phyloP scores from a whole-genome alignment of 1,139 yeast species.

The Saccharomyces hybrid region DNA sequence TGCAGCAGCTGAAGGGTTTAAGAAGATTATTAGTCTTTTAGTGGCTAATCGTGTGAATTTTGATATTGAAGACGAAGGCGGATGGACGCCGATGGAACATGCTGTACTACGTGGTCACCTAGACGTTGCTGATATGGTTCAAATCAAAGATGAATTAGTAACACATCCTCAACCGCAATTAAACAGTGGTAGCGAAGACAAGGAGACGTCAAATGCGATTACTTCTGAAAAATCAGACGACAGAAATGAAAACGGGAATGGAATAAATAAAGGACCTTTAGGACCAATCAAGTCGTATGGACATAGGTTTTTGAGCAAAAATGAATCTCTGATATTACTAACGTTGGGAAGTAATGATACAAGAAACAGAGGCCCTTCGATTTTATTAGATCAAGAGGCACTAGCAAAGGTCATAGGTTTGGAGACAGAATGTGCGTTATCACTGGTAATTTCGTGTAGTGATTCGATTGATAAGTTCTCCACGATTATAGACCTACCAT shows the following conservation, averaged over 20 bases:
- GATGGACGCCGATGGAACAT: slow-evolving; percentile 97
- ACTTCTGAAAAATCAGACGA: not conserved
- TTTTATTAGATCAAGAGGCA: slow-evolving; percentile 45
- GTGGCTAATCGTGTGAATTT: slow-evolving; percentile 47
- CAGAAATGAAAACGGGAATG: slow-evolving; percentile 4
- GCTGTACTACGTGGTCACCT: slow-evolving; percentile 88
- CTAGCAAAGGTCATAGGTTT: not conserved
- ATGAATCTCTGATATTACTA: slow-evolving; percentile 62
- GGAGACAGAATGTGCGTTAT: slow-evolving; percentile 81
- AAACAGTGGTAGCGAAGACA: not conserved
- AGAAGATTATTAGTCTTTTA: slow-evolving; percentile 49
- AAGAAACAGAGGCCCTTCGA: slow-evolving; percentile 52
- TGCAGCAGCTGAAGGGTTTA: slow-evolving; percentile 81
- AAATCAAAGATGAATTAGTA: slow-evolving; percentile 35
- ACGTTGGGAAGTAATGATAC: slow-evolving; percentile 84
- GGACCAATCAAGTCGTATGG: slow-evolving; percentile 77
- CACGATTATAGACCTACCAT: slow-evolving; percentile 67
- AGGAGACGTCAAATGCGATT: not conserved
- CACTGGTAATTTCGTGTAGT: slow-evolving; percentile 60
- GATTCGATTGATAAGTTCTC: slow-evolving; percentile 53
- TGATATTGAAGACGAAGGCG: slow-evolving; percentile 67
- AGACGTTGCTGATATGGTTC: slow-evolving; percentile 53
- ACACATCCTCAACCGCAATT: slow-evolving; percentile 15
- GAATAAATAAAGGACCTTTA: slow-evolving; percentile 3
- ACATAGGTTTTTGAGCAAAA: slow-evolving; percentile 59